These are phyloP conservation scores for Rhodamnia argentea DNA, from an alignment of 345 rosid species.

Conservation along the genomic window DNA sequence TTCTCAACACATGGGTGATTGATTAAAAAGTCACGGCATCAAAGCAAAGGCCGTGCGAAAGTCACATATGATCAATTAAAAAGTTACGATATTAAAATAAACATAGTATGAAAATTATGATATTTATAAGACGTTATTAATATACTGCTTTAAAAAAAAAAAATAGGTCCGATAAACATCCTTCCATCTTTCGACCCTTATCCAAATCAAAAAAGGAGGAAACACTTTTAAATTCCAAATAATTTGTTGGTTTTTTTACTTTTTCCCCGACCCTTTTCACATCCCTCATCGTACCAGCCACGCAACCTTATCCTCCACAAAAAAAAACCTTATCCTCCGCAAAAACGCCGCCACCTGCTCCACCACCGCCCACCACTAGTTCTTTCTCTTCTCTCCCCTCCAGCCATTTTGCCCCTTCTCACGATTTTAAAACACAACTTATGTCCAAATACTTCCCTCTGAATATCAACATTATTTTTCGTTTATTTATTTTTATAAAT, in stretches of 20 bases:
- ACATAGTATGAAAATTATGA: fast-evolving
- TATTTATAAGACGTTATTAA: neutral
- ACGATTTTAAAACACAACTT: too few species aligned
- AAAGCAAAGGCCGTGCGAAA: neutral
- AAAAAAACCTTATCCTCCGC: neutral
- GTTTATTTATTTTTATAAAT: too few species aligned
- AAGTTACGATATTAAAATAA: neutral
- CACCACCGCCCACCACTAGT: neutral
- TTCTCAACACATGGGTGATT: fast-evolving
- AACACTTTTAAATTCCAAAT: neutral
- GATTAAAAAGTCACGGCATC: fast-evolving
- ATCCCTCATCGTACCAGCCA: neutral
- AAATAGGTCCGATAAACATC: neutral
- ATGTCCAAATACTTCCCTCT: too few species aligned
- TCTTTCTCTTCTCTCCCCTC: neutral
- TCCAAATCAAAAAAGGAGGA: neutral
- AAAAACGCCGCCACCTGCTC: neutral
- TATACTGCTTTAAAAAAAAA: neutral
- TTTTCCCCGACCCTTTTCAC: neutral
- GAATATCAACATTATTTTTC: too few species aligned
- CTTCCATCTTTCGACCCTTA: neutral
- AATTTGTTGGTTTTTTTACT: neutral
- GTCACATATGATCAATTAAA: neutral
- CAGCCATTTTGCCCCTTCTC: neutral
- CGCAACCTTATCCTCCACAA: neutral